phyloP scores from a whole-genome alignment of 176 grass and related monocot genomes.

The Neostapfia colusana region DNA sequence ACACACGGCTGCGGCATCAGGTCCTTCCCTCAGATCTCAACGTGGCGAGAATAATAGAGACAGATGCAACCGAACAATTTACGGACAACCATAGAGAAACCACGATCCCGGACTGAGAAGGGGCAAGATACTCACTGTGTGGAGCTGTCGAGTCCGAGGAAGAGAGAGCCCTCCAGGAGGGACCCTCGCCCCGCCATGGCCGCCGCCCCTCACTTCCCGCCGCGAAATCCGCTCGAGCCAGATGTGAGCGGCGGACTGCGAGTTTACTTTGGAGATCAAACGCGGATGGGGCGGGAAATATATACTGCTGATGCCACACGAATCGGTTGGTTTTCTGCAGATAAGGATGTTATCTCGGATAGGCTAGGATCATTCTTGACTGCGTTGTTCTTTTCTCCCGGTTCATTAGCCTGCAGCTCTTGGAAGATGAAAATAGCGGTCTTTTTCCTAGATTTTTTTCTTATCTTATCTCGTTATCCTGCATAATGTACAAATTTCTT shows the following conservation, averaged over 20 bases:
- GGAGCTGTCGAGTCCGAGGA: constrained; percentile 94
- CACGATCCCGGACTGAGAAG: neutral
- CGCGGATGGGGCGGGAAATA: neutral
- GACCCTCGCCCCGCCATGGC: constrained; percentile 47
- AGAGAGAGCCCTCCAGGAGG: constrained; percentile 72
- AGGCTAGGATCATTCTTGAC: neutral
- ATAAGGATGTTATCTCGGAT: constrained; percentile 23
- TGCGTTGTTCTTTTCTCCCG: neutral
- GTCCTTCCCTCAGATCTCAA: neutral
- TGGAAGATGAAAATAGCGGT: neutral
- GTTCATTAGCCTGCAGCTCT: neutral
- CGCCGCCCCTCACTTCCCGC: neutral
- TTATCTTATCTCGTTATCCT: neutral
- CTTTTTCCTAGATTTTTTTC: neutral
- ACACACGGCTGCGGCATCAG: neutral
- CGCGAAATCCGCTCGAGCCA: neutral
- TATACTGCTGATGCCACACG: neutral
- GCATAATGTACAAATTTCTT: neutral
- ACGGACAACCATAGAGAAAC: neutral
- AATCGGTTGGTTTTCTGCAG: neutral
- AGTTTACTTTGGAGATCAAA: neutral
- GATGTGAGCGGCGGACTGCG: neutral
- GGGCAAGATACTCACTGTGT: constrained; percentile 67
- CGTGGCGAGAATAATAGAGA: neutral
- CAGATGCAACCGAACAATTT: neutral